These are phyloP conservation scores for Roridomyces roridus DNA, from an alignment of 768 basidiomycete genomes.

Conservation along the genomic window DNA sequence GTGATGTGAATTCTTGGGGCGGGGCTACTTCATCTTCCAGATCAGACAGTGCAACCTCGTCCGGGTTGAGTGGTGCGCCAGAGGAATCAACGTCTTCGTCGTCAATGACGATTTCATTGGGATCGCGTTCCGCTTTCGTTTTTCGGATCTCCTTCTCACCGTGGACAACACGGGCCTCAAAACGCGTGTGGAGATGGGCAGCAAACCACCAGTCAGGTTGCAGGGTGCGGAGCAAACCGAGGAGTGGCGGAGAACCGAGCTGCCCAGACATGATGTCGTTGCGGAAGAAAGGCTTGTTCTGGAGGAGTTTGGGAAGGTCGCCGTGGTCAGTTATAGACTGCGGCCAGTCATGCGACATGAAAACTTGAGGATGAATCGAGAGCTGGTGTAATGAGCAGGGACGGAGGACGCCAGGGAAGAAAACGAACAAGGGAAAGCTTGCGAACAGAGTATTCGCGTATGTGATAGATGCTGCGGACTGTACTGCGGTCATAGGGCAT, in stretches of 20 bases:
- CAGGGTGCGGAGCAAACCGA: slow-evolving; percentile 47
- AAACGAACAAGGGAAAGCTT: slow-evolving; percentile 73
- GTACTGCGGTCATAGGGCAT: slow-evolving; percentile 81
- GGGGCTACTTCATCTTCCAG: slow-evolving; percentile 38
- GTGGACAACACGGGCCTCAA: slow-evolving; percentile 60
- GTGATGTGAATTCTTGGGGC: slow-evolving; percentile 4
- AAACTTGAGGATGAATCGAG: slow-evolving; percentile 64
- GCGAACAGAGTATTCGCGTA: slow-evolving; percentile 84
- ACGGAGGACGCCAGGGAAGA: neutral
- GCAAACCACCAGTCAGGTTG: slow-evolving; percentile 76
- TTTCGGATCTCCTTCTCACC: slow-evolving; percentile 43
- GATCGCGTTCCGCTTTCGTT: slow-evolving; percentile 27
- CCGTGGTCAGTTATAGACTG: slow-evolving; percentile 84
- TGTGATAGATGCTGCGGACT: slow-evolving; percentile 90
- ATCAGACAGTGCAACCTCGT: slow-evolving; percentile 50
- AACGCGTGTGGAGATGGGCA: slow-evolving; percentile 77
- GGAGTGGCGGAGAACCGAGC: slow-evolving; percentile 83
- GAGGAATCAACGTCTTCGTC: slow-evolving; percentile 1
- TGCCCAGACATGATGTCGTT: slow-evolving; percentile 70
- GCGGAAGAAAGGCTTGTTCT: slow-evolving; percentile 78
- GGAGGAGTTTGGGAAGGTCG: slow-evolving; percentile 66
- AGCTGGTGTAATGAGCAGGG: slow-evolving; percentile 48
- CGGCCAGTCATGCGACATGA: slow-evolving; percentile 99
- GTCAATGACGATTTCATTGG: slow-evolving; percentile 16
- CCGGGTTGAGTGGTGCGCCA: slow-evolving; percentile 37